These are phyloP conservation scores for Penicillium sp. DNA, from an alignment of 2,329 filamentous ascomycete genomes.

Conservation along the genomic window DNA sequence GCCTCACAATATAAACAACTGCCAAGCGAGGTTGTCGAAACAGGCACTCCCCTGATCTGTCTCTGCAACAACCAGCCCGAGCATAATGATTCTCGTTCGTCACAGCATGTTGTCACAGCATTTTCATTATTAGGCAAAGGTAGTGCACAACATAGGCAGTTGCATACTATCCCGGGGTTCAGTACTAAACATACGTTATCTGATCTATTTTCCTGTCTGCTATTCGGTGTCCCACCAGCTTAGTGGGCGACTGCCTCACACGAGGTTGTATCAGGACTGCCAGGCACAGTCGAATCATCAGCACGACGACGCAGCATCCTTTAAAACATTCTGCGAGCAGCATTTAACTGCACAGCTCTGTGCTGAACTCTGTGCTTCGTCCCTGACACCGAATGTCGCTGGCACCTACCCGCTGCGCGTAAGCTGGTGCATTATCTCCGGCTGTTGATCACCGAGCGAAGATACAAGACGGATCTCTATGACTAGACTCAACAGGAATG, in stretches of 20 bases:
- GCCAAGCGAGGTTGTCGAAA: background rate
- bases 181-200: background rate
- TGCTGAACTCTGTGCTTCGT: slow-evolving; percentile 12
- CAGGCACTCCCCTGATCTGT: slow-evolving; percentile 4
- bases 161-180: too few relatives aligned
- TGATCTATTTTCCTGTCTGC: background rate
- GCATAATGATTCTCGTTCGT: background rate
- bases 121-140: too few relatives aligned
- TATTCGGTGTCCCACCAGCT: background rate
- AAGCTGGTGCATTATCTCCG: slow-evolving; percentile 16
- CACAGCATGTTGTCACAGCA: background rate
- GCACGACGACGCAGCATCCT: slow-evolving; percentile 10
- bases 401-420: slow-evolving; percentile 22
- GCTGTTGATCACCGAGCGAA: background rate
- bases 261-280: slow-evolving; percentile 6
- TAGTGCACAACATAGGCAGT: background rate
- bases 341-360: slow-evolving; percentile 17
- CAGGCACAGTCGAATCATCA: slow-evolving; percentile 1
- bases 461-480: background rate
- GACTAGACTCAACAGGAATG: background rate
- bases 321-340: slow-evolving; percentile 21
- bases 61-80: background rate
- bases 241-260: background rate
- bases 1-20: slow-evolving; percentile 5
- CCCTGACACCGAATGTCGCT: slow-evolving; percentile 14